Evolutionary conservation across 139 green algal genomes (phyloP), one percentile per base, ranked within the genome.

Genomic region (Bryopsis sp.): DNA sequence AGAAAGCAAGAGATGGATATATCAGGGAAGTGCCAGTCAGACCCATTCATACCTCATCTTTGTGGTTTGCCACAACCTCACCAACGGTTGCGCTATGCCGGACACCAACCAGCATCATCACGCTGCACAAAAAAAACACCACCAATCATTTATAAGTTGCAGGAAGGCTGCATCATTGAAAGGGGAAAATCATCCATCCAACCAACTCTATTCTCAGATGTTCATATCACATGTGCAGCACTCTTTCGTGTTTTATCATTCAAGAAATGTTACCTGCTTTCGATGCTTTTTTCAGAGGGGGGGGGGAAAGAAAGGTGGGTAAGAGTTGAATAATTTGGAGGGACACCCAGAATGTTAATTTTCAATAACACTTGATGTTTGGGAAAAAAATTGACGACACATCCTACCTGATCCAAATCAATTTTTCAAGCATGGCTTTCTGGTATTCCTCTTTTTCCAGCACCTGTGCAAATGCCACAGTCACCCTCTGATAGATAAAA

Each of bases 391-490:
- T 50, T 50, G 11, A 50, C 15, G 11, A 61, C 15, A 47, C 6
- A n/a, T n/a, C 71, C 29, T 47, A 88, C 85, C 85, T 86, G 68
- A 99, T 99, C 94, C 94, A 99, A 15, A 98, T 88, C n/a, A 99
- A 84, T 86, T 99, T 99, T 75, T 99, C 94, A 47, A 97, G 84
- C 93, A 99, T 98, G 4, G 80, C 77, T 39, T 78, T 75, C 19
- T 74, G 74, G 76, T 90, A 97, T n/a, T 72, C 76, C 0, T 48
- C 47, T 19, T 70, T 70, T 37, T 81, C 77, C 29, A 96, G 77
- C 63, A 95, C 83, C 82, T 90, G 67, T 5, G n/a, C 29, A 36
- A 29, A 28, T 63, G 35, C 22, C 22, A 36, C 24, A 36, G 54
- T 15, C 11, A 32, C 22, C 7, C 7, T 63, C 22, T 15, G 54